Evolutionary conservation across 352 stramenopile genomes (phyloP).

Genomic region (Elongisporangium prolatum): DNA sequence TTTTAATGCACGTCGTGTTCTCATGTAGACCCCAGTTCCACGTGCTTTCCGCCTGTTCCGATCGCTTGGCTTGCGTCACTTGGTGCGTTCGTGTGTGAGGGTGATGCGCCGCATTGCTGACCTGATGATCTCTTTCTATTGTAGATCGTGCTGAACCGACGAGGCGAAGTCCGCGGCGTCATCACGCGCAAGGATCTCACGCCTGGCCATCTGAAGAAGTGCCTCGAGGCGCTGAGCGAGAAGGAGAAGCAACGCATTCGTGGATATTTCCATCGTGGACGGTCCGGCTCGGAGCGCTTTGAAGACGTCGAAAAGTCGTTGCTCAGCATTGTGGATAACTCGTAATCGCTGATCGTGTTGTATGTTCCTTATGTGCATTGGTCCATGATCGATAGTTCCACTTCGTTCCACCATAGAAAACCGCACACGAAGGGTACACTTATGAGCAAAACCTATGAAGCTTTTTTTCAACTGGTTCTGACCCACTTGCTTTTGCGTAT

Average conservation of each 20-base stretch:
- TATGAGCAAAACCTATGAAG: no score
- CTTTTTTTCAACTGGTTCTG: neutral
- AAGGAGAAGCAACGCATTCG: constrained; percentile 79
- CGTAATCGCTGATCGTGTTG: constrained; percentile 24
- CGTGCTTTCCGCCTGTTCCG: constrained; percentile 96
- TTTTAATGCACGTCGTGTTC: neutral
- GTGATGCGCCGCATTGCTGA: neutral
- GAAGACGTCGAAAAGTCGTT: constrained; percentile 82
- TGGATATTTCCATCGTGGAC: constrained; percentile 78
- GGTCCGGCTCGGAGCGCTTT: constrained; percentile 62
- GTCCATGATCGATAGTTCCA: neutral
- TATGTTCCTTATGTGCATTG: neutral
- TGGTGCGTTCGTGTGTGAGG: constrained; percentile 43
- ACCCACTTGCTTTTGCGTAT: neutral
- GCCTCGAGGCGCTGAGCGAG: constrained; percentile 72
- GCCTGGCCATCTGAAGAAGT: constrained; percentile 75
- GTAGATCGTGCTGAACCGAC: constrained; percentile 84
- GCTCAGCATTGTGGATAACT: constrained; percentile 82
- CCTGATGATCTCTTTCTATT: neutral
- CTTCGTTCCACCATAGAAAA: constrained; percentile 1
- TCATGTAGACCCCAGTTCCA: constrained; percentile 81
- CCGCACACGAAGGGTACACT: neutral
- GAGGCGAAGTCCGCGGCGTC: constrained; percentile 86
- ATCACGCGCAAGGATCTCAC: constrained; percentile 87
- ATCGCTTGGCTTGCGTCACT: constrained; percentile 95